Conservation (phyloP, 1,139 yeast genomes). For the Hansenula sp. region DNA sequence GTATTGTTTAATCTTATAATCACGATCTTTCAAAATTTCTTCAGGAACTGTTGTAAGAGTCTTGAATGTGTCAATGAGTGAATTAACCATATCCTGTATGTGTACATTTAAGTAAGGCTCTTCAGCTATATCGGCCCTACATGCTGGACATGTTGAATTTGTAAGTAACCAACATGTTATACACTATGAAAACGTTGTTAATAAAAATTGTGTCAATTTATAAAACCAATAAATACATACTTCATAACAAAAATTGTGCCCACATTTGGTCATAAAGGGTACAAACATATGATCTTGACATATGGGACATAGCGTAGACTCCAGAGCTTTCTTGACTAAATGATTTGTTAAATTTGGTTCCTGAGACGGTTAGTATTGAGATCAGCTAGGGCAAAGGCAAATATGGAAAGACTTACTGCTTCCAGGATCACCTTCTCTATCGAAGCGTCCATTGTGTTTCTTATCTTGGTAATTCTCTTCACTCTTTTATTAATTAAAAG, state of each 20-base stretch:
- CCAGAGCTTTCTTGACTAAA: slow-evolving; percentile 11
- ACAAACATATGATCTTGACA: slow-evolving; percentile 31
- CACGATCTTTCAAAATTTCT: slow-evolving; percentile 23
- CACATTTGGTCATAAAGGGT: slow-evolving; percentile 31
- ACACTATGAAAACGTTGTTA: slow-evolving; percentile 29
- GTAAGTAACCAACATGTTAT: slow-evolving; percentile 46
- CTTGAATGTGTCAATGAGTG: slow-evolving; percentile 26
- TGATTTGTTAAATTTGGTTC: slow-evolving; percentile 8
- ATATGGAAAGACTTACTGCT: not conserved
- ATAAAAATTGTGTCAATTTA: slow-evolving; percentile 36
- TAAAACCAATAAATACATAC: no score
- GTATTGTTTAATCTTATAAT: slow-evolving; percentile 26
- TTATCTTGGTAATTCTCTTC: not conserved
- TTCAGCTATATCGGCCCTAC: slow-evolving; percentile 39
- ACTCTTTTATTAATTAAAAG: no score
- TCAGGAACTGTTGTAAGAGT: slow-evolving; percentile 21
- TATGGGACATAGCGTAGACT: slow-evolving; percentile 26
- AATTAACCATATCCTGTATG: slow-evolving; percentile 20
- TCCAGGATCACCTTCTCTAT: not conserved
- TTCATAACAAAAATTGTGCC: slow-evolving; percentile 32
- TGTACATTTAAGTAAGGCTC: slow-evolving; percentile 44
- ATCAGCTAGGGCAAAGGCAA: not conserved
- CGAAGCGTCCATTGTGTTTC: not conserved
- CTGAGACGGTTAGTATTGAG: slow-evolving; percentile 5
- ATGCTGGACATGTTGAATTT: slow-evolving; percentile 50